Conservation (phyloP, 208 protist species). For the Porcisia hertigi region DNA sequence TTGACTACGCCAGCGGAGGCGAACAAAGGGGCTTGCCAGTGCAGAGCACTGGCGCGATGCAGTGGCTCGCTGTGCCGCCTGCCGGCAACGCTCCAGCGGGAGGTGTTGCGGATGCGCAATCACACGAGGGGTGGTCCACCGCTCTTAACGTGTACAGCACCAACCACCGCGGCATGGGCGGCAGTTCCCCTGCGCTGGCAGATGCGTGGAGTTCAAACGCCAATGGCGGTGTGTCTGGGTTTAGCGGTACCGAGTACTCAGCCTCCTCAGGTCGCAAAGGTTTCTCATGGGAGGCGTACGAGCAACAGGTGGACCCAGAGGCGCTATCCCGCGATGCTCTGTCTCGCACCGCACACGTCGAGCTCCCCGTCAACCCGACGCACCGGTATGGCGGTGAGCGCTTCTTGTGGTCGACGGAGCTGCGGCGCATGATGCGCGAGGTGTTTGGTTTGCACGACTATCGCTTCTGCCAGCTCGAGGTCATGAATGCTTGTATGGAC, state of each 20-base stretch:
- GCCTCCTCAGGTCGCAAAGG: slow-evolving; percentile 14
- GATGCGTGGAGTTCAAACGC: background rate
- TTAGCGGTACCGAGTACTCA: slow-evolving; percentile 2
- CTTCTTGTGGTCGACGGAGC: slow-evolving; percentile 80
- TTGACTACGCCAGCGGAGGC: slow-evolving; percentile 1
- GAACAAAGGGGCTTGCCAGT: background rate
- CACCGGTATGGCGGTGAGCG: slow-evolving; percentile 68
- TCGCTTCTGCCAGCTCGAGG: slow-evolving; percentile 91
- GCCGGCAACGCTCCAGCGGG: background rate
- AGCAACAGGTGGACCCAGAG: slow-evolving; percentile 40
- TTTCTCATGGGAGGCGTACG: slow-evolving; percentile 77
- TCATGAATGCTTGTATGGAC: slow-evolving; percentile 95
- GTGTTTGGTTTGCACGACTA: slow-evolving; percentile 91
- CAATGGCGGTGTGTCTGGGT: background rate
- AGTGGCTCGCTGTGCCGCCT: background rate
- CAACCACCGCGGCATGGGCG: background rate
- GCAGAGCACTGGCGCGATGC: background rate
- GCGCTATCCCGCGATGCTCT: slow-evolving; percentile 45
- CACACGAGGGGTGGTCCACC: slow-evolving; percentile 8
- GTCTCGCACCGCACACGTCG: slow-evolving; percentile 38
- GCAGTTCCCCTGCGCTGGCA: background rate
- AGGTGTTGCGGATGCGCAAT: background rate
- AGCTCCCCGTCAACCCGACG: slow-evolving; percentile 72
- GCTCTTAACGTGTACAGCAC: slow-evolving; percentile 6
- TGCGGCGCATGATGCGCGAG: slow-evolving; percentile 88